Percentiles rank a stretch among this genome's conserved stretches.
Evolutionary conservation across 257 asterid species (phyloP).

Genomic region (Perilla frutescens): DNA sequence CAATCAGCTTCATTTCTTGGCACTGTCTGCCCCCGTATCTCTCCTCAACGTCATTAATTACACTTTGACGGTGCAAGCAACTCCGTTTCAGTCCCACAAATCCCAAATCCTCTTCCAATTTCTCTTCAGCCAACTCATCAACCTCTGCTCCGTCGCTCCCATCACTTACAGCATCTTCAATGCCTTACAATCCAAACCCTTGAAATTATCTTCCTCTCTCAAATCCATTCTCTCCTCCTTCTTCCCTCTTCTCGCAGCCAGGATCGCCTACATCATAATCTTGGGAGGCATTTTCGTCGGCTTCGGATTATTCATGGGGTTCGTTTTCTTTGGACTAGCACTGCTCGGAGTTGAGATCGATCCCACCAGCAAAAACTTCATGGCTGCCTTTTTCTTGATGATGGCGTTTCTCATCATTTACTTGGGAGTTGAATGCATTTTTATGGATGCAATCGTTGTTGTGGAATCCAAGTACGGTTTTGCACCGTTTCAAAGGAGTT

Average conservation of each 20-base stretch:
- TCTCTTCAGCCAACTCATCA: constrained; percentile 38
- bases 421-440: constrained; percentile 52
- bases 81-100: constrained; percentile 25
- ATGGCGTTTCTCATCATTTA: constrained; percentile 31
- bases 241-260: constrained; percentile 47
- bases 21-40: constrained; percentile 65
- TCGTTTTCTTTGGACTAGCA: constrained; percentile 20
- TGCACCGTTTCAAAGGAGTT: constrained; percentile 61
- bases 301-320: constrained; percentile 3
- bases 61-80: constrained; percentile 38
- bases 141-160: constrained; percentile 52
- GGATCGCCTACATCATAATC: constrained; percentile 22
- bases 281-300: background rate
- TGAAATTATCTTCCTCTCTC: constrained; percentile 50
- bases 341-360: constrained; percentile 44
- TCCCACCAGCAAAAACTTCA: constrained; percentile 23
- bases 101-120: constrained; percentile 35
- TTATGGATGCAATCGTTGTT: constrained; percentile 58
- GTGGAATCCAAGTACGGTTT: constrained; percentile 72
- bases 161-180: constrained; percentile 63
- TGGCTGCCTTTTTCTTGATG: constrained; percentile 14
- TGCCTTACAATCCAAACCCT: constrained; percentile 63
- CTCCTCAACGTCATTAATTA: constrained; percentile 42
- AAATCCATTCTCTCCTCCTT: constrained; percentile 53
- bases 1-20: constrained; percentile 66